Base-by-base conservation (phyloP, 768 basidiomycete species). In the Rhodotorula paludigena region DNA sequence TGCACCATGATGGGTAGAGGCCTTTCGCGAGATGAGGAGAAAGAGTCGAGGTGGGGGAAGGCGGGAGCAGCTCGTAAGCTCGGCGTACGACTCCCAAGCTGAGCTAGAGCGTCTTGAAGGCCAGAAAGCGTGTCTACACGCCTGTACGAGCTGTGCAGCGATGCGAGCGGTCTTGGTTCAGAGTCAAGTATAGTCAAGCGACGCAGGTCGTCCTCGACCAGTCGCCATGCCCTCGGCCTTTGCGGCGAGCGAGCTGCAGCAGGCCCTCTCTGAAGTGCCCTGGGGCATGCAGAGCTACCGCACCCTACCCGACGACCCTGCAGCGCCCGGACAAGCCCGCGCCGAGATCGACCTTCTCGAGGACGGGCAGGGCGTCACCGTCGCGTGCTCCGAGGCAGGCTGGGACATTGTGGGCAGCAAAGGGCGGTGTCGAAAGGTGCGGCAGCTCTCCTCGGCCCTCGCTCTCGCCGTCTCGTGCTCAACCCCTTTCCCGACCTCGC, bases 311-410 rank as follows among this genome's bases (percentile, higher is more conserved):
- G 54, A 38, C 36, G 38, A 55, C 33, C 10, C 41, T 3, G 18
- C 39, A 25, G 8, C 38, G 0, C 28, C 39, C 0, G 38, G 32
- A 20, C 54, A 39, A 12, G 48, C 59, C 8, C 47, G 25, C 38
- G 54, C 54, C 41, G 41, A 57, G 39, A 48, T 62, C 48, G 53
- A 39, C n/a, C 41, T 67, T 11, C 66, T 61, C 49, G 66, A 67
- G 21, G 41, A 57, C 8, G 48, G 49, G 2, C 25, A 38, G 16
- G 1, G 15, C 23, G 49, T 48, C 39, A 14, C 16, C n/a, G 42
- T 62, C 10, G 20, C 36, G 15, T 68, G 66, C 42, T 11, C 32
- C 9, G 51, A 52, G 23, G 5, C 8, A 0, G 66, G 66, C 2
- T 68, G 66, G 66, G 30, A 10, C 16, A 42, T 62, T 20, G 33